phyloP scores from a whole-genome alignment of 352 stramenopile species.

The Globisporangium canariense region DNA sequence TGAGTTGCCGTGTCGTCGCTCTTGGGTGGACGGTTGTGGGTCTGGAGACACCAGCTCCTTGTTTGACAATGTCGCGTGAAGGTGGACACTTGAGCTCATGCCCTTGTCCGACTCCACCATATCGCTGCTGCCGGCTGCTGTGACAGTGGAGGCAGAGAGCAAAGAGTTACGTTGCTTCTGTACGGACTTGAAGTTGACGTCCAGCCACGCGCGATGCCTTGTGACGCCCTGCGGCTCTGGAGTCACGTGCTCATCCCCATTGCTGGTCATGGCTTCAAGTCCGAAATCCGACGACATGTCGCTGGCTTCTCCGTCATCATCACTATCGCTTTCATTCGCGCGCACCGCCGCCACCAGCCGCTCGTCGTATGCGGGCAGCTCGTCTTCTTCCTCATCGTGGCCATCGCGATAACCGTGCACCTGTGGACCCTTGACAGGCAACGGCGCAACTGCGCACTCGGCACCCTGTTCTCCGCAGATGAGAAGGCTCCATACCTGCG shows the following conservation, averaged over 20 bases:
- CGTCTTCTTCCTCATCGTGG: background rate
- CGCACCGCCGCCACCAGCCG: too few relatives aligned
- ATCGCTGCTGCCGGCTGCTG: conserved; percentile 13
- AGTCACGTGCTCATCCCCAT: conserved; percentile 10
- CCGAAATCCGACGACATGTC: background rate
- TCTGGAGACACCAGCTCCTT: background rate
- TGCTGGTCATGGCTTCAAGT: background rate
- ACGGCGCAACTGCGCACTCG: background rate
- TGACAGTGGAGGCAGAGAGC: background rate
- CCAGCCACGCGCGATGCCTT: background rate
- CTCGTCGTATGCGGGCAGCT: conserved; percentile 9
- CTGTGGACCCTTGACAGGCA: background rate
- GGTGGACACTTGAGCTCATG: background rate
- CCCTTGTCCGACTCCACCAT: background rate
- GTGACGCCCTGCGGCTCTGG: background rate
- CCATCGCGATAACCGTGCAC: background rate
- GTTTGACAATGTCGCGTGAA: background rate
- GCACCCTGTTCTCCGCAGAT: conserved; percentile 18
- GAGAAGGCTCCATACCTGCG: conserved; percentile 9
- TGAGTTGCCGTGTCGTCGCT: background rate
- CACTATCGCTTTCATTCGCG: conserved; percentile 3
- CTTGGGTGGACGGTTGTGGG: background rate
- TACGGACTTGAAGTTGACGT: background rate
- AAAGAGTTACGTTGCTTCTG: background rate
- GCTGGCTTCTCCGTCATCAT: background rate